Evolutionary conservation across 441 rosid species (phyloP).

Genomic region (Pelargonium myrrhifolium): DNA sequence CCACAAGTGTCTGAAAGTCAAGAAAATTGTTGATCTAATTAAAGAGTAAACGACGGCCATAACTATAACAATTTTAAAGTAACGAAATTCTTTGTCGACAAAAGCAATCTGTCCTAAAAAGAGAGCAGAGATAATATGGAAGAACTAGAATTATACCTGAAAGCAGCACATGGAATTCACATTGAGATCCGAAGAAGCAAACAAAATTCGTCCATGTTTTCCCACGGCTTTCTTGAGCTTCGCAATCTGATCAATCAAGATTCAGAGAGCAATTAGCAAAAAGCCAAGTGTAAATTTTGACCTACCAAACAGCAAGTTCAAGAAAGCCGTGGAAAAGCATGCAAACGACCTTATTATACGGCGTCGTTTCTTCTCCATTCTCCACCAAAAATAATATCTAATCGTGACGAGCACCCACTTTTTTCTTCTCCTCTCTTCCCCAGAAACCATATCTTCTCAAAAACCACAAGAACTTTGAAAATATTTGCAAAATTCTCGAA

Average conservation of each 20-base stretch:
- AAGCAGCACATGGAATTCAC: no score
- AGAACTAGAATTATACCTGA: no score
- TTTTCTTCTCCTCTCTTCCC: neutral
- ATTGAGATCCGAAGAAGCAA: no score
- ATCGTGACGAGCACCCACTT: neutral
- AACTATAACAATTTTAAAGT: no score
- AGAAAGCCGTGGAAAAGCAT: constrained; percentile 5
- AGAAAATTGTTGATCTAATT: no score
- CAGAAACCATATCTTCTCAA: neutral
- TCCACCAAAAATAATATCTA: neutral
- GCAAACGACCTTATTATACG: neutral
- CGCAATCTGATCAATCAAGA: neutral
- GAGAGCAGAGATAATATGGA: no score
- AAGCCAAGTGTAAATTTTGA: neutral
- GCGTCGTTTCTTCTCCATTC: neutral
- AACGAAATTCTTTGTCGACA: no score
- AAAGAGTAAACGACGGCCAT: no score
- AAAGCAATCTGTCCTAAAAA: no score
- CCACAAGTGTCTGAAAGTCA: no score
- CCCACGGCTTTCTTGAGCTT: neutral
- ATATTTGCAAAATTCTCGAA: neutral
- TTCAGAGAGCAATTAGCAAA: no score
- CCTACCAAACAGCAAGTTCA: neutral
- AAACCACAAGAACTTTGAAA: neutral
- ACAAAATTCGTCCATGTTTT: neutral